Evolutionary conservation across 768 basidiomycete species (phyloP).

Genomic region (Pleurotus djamor): DNA sequence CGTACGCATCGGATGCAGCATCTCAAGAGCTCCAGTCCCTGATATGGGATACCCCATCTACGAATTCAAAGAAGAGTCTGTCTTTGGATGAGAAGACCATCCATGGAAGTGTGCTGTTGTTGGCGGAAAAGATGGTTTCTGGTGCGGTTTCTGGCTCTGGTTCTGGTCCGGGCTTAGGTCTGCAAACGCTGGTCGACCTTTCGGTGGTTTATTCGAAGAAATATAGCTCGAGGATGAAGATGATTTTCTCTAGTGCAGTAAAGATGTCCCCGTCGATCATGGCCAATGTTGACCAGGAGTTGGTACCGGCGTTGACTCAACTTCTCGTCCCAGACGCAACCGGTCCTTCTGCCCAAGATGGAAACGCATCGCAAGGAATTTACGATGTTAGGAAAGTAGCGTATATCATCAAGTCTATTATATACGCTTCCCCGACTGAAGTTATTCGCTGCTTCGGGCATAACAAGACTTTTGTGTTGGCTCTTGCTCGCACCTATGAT

Average conservation of each 20-base stretch:
- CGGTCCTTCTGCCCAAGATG: conserved; percentile 11
- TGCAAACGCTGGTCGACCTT: conserved; percentile 60
- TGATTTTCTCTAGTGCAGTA: conserved; percentile 40
- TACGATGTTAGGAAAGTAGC: conserved; percentile 65
- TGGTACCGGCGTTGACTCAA: conserved; percentile 56
- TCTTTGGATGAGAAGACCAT: conserved; percentile 39
- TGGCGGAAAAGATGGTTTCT: conserved; percentile 53
- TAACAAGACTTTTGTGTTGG: conserved; percentile 48
- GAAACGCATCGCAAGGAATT: conserved; percentile 43
- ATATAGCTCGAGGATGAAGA: conserved; percentile 40
- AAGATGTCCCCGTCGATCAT: conserved; percentile 28
- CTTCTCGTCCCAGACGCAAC: conserved; percentile 26
- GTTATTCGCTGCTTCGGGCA: conserved; percentile 52
- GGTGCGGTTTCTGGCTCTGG: conserved; percentile 10
- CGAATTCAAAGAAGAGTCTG: conserved; percentile 18
- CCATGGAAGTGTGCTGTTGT: conserved; percentile 43
- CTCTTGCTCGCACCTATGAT: conserved; percentile 61
- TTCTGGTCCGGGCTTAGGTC: conserved; percentile 32
- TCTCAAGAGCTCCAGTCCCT: conserved; percentile 48
- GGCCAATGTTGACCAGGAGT: conserved; percentile 34
- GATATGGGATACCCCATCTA: conserved; percentile 47
- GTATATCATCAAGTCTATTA: conserved; percentile 52
- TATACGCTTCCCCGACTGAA: conserved; percentile 47
- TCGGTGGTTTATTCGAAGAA: conserved; percentile 51
- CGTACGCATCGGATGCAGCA: conserved; percentile 58